phyloP scores from a whole-genome alignment of 805 yeast genomes.

The Saturnispora ahearnii region DNA sequence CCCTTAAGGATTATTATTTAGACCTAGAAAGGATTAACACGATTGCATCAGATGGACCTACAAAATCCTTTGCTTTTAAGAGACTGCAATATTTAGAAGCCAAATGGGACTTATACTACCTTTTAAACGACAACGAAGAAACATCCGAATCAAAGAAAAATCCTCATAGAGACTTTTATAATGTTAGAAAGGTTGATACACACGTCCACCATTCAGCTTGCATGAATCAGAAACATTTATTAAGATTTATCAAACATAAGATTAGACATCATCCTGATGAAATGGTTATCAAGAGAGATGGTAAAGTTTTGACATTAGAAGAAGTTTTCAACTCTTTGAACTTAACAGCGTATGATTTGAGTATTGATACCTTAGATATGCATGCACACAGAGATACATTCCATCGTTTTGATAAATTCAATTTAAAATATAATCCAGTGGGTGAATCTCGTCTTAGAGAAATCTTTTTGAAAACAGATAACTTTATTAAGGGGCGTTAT shows the following conservation, averaged over 20 bases:
- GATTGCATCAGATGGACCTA: slow-evolving; percentile 88
- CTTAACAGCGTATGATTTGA: slow-evolving; percentile 86
- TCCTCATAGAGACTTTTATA: slow-evolving; percentile 96
- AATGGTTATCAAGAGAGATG: slow-evolving; percentile 90
- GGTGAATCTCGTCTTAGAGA: slow-evolving; percentile 97
- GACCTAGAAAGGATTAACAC: slow-evolving; percentile 70
- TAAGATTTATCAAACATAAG: slow-evolving; percentile 91
- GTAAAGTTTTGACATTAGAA: slow-evolving; percentile 72
- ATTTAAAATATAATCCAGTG: slow-evolving; percentile 92
- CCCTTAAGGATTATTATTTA: slow-evolving; percentile 72
- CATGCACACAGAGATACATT: slow-evolving; percentile 98
- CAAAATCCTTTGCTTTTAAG: slow-evolving; percentile 91
- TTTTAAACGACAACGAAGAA: slow-evolving; percentile 89
- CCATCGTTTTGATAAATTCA: slow-evolving; percentile 96
- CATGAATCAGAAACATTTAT: slow-evolving; percentile 95
- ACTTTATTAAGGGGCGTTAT: slow-evolving; percentile 79
- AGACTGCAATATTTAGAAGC: slow-evolving; percentile 92
- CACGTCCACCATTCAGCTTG: slow-evolving; percentile 99
- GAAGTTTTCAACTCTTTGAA: slow-evolving; percentile 88
- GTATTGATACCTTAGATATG: slow-evolving; percentile 97
- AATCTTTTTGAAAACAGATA: slow-evolving; percentile 91
- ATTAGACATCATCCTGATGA: slow-evolving; percentile 81
- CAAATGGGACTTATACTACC: slow-evolving; percentile 84
- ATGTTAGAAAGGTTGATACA: slow-evolving; percentile 93
- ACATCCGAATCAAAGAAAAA: slow-evolving; percentile 81